phyloP scores from a whole-genome alignment of 2,329 filamentous ascomycete species.

The Coniochaeta sp. region DNA sequence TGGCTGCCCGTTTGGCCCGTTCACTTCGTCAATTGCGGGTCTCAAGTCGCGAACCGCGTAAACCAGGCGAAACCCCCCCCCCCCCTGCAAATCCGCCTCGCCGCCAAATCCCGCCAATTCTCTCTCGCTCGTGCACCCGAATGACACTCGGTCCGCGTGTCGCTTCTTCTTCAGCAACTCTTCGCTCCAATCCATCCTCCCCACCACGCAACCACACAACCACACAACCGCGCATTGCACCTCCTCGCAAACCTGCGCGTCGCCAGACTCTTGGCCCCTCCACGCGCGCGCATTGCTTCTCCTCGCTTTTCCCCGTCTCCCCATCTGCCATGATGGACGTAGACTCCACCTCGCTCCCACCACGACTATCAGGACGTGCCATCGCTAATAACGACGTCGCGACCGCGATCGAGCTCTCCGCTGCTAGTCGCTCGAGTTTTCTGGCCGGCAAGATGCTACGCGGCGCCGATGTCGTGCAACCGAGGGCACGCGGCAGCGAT shows the following conservation, averaged over 20 bases:
- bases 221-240: background rate
- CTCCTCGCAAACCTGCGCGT: background rate
- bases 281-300: background rate
- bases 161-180: background rate
- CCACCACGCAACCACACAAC: background rate
- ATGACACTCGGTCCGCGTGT: background rate
- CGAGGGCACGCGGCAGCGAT: slow-evolving; percentile 6
- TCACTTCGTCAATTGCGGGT: background rate
- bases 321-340: slow-evolving; percentile 13
- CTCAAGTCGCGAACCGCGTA: slow-evolving; percentile 1
- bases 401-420: slow-evolving; percentile 3
- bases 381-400: slow-evolving; percentile 11
- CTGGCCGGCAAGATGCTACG: slow-evolving; percentile 14
- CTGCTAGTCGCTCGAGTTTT: background rate
- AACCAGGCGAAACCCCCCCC: background rate
- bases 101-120: background rate
- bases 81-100: background rate
- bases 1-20: background rate
- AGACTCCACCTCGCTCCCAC: slow-evolving; percentile 12
- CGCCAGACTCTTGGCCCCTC: background rate
- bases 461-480: slow-evolving; percentile 8
- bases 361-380: slow-evolving; percentile 12
- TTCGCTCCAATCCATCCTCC: background rate
- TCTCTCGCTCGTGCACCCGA: background rate
- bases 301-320: background rate